These are phyloP conservation scores for Dictyostelium intermedium DNA, from an alignment of 78 protist species.

Conservation along the genomic window DNA sequence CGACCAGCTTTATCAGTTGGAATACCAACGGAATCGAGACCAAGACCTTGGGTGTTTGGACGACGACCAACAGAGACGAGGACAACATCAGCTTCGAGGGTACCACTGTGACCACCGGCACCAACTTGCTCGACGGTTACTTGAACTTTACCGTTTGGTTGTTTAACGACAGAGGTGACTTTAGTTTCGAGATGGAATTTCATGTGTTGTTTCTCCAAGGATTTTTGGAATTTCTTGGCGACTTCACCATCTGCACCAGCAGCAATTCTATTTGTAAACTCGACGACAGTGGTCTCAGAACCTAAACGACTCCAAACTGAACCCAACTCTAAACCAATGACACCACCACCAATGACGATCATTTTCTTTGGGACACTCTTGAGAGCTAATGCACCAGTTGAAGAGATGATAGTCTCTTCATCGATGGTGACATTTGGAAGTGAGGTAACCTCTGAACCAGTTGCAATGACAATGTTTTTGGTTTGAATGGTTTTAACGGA, in stretches of 20 bases:
- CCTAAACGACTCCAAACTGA: conserved; percentile 99
- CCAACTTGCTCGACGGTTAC: conserved; percentile 84
- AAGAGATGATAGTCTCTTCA: conserved; percentile 93
- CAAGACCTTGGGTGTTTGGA: conserved; percentile 94
- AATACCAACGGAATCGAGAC: conserved; percentile 90
- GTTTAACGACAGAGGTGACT: conserved; percentile 81
- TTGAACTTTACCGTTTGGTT: conserved; percentile 46
- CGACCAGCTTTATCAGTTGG: conserved; percentile 87
- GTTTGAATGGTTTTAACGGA: conserved; percentile 56
- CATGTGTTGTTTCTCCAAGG: conserved; percentile 91
- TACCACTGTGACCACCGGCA: conserved; percentile 57
- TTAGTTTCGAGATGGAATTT: conserved; percentile 91
- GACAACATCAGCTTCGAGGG: conserved; percentile 90
- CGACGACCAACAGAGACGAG: conserved; percentile 97
- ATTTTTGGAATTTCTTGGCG: conserved; percentile 85
- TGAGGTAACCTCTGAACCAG: conserved; percentile 94
- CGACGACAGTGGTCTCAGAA: conserved; percentile 98
- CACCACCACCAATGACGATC: conserved; percentile 99
- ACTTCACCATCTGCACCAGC: conserved; percentile 90
- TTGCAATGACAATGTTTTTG: conserved; percentile 96
- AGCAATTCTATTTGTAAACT: conserved; percentile 92
- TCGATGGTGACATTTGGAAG: conserved; percentile 90
- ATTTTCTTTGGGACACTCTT: conserved; percentile 94
- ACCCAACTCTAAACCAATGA: conserved; percentile 99
- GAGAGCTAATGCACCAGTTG: conserved; percentile 98